A percentile compares a stretch with the other conserved stretches of the same genome.
These are phyloP conservation scores for Gloeostereum incarnatum DNA, from an alignment of 768 basidiomycete genomes.

Conservation along the genomic window DNA sequence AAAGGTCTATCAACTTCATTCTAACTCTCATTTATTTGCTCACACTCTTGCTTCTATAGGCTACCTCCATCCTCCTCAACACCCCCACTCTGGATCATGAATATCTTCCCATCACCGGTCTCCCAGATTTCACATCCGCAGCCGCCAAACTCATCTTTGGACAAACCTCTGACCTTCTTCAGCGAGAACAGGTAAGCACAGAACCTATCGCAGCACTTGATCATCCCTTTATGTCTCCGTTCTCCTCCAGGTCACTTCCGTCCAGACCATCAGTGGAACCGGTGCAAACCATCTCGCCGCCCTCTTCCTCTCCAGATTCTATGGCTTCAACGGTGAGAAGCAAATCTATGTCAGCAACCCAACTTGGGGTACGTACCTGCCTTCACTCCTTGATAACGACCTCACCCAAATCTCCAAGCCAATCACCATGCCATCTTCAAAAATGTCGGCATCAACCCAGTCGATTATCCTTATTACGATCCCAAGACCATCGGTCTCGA, in stretches of 20 bases:
- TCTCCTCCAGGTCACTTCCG: constrained; percentile 27
- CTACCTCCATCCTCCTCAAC: constrained; percentile 57
- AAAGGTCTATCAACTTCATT: constrained; percentile 41
- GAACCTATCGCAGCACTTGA: no score
- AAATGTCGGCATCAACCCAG: constrained; percentile 82
- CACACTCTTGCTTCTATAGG: constrained; percentile 42
- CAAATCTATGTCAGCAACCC: constrained; percentile 86
- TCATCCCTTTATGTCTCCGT: background rate
- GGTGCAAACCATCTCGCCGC: constrained; percentile 93
- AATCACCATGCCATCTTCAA: constrained; percentile 89
- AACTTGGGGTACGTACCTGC: constrained; percentile 72
- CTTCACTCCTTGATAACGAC: background rate
- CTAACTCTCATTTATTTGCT: background rate
- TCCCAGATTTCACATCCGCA: constrained; percentile 71
- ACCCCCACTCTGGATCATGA: constrained; percentile 80
- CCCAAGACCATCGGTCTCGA: constrained; percentile 84
- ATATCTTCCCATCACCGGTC: constrained; percentile 86
- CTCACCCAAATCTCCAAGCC: constrained; percentile 27
- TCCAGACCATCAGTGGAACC: constrained; percentile 84
- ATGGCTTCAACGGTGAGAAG: constrained; percentile 52
- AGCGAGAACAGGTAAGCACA: constrained; percentile 62
- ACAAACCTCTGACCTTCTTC: constrained; percentile 56
- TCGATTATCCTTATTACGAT: constrained; percentile 92
- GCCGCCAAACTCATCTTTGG: constrained; percentile 83
- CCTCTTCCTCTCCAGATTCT: constrained; percentile 78